These are phyloP conservation scores for Aureobasidium namibiae DNA, from an alignment of 2,329 filamentous ascomycete genomes.

Conservation along the genomic window DNA sequence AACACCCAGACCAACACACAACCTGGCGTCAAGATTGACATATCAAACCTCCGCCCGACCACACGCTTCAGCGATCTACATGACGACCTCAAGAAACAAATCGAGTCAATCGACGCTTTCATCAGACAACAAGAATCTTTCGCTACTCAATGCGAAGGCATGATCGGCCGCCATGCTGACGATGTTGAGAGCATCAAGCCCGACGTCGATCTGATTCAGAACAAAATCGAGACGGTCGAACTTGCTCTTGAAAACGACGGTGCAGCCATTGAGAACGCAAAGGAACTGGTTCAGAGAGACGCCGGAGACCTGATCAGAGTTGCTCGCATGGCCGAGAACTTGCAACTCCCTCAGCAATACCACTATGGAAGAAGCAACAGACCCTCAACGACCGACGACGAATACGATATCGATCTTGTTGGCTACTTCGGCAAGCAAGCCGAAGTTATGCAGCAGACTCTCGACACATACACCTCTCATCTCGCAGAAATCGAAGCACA, in stretches of 20 bases:
- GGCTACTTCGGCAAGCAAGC: constrained; percentile 37
- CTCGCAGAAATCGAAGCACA: constrained; percentile 42
- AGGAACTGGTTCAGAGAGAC: constrained; percentile 54
- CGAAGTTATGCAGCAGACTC: constrained; percentile 30
- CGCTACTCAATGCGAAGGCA: constrained; percentile 64
- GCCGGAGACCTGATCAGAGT: constrained; percentile 61
- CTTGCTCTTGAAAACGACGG: constrained; percentile 56
- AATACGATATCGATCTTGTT: constrained; percentile 39
- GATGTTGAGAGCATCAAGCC: constrained; percentile 57
- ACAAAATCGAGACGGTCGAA: constrained; percentile 56
- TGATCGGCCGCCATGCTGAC: constrained; percentile 54
- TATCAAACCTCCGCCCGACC: constrained; percentile 70
- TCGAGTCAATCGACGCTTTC: constrained; percentile 68
- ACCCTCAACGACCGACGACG: constrained; percentile 18
- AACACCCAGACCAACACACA: constrained; percentile 40
- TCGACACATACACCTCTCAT: constrained; percentile 34
- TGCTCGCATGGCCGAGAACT: constrained; percentile 66
- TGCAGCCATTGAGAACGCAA: constrained; percentile 49
- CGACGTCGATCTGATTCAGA: constrained; percentile 56
- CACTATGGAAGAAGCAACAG: constrained; percentile 36
- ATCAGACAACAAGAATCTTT: constrained; percentile 72
- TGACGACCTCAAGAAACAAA: constrained; percentile 69
- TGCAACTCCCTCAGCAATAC: constrained; percentile 60
- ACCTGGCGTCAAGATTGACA: constrained; percentile 67
- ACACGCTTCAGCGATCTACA: constrained; percentile 88